Percentiles rank a stretch among this genome's conserved stretches.
phyloP scores from a whole-genome alignment of 2,329 filamentous ascomycete genomes.

The Fusarium odoratissimum region DNA sequence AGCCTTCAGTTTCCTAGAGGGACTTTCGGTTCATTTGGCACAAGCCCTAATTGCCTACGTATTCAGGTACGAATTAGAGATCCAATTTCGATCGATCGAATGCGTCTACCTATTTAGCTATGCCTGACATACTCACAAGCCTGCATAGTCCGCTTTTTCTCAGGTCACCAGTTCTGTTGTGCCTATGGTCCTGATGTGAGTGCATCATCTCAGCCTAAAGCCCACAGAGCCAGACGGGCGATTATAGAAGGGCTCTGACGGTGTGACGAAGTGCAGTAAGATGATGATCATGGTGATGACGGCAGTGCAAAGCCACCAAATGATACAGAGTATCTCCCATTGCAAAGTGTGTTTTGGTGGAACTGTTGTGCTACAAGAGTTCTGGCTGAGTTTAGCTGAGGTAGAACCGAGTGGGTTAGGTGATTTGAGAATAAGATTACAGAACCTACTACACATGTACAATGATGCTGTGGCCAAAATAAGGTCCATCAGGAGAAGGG shows the following conservation, averaged over 20 bases:
- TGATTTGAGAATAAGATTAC: conserved; percentile 3
- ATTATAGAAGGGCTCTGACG: conserved; percentile 27
- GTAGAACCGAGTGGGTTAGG: conserved; percentile 26
- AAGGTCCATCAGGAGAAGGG: not conserved
- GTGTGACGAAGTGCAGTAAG: conserved; percentile 10
- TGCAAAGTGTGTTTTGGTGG: not conserved
- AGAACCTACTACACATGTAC: conserved; percentile 11
- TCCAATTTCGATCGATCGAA: conserved; percentile 6
- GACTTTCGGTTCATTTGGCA: conserved; percentile 16
- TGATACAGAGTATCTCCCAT: not conserved
- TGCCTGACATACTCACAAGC: conserved; percentile 11
- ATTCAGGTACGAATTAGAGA: conserved; percentile 18
- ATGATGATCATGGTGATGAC: conserved; percentile 8
- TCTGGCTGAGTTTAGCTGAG: conserved; percentile 8
- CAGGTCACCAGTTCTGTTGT: conserved; percentile 35
- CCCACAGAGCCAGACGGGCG: conserved; percentile 29
- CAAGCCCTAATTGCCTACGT: conserved; percentile 29
- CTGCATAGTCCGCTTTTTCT: conserved; percentile 17
- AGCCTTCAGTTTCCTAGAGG: conserved; percentile 33
- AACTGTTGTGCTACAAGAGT: not conserved
- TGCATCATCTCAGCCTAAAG: conserved; percentile 20
- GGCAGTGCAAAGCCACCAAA: conserved; percentile 6
- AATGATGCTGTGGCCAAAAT: conserved; percentile 19
- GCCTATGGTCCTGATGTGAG: conserved; percentile 10
- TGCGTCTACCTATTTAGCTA: conserved; percentile 7